phyloP scores from a whole-genome alignment of 2,329 filamentous ascomycete species.

The Diaporthe vexans region DNA sequence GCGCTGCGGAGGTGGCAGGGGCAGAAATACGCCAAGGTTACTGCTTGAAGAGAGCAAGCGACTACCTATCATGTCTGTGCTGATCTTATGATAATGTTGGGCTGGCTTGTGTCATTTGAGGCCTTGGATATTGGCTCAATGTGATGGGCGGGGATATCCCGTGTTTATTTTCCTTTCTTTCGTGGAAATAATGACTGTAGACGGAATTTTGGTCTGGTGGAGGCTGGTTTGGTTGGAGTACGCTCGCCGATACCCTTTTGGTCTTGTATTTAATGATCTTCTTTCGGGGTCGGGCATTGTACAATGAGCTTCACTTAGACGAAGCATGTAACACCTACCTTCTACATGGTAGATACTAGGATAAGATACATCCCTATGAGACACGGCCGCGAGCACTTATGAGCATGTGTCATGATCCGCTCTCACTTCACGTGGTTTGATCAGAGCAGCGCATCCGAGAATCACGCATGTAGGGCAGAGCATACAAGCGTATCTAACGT shows the following conservation, averaged over 20 bases:
- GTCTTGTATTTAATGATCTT: slow-evolving; percentile 24
- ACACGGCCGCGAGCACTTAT: too few species aligned
- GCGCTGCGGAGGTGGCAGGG: slow-evolving; percentile 25
- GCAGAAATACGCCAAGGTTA: slow-evolving; percentile 10
- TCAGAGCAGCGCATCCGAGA: too few species aligned
- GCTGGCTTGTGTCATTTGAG: neutral
- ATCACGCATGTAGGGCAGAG: too few species aligned
- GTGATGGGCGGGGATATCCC: neutral
- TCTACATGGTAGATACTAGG: neutral
- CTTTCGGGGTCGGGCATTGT: neutral
- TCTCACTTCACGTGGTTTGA: too few species aligned
- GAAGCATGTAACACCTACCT: neutral
- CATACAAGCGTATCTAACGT: too few species aligned
- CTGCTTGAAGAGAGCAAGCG: neutral
- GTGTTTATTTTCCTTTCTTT: neutral
- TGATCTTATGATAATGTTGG: slow-evolving; percentile 25
- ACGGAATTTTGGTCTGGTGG: neutral
- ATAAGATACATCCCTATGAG: too few species aligned
- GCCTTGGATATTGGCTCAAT: neutral
- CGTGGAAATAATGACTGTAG: slow-evolving; percentile 14
- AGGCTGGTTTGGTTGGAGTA: slow-evolving; percentile 7
- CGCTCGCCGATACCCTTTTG: slow-evolving; percentile 30
- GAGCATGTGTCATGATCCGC: too few species aligned
- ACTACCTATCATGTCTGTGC: neutral
- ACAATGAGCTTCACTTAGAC: neutral